Evolutionary conservation across 176 grass and related monocot genomes (phyloP).

Genomic region (Puccinellia tenuiflora): DNA sequence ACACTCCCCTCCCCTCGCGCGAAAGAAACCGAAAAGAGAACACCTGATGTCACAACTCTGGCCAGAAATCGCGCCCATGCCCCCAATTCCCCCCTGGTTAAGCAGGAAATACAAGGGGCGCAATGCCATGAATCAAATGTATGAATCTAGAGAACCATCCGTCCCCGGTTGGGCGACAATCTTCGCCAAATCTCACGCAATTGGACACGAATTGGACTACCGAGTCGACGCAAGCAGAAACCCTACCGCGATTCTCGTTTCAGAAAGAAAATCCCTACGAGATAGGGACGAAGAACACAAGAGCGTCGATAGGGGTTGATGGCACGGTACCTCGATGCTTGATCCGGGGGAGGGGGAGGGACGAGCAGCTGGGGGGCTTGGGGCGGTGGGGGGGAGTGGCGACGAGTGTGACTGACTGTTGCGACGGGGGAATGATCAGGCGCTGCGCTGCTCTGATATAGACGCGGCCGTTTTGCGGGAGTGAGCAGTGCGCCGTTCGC

Average conservation of each 20-base stretch:
- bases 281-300: background rate
- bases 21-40: background rate
- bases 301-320: background rate
- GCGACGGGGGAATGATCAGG: background rate
- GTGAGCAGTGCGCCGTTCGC: background rate
- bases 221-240: background rate
- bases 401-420: background rate
- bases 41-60: background rate
- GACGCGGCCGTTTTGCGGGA: background rate
- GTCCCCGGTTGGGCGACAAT: background rate
- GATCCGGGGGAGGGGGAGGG: background rate
- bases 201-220: background rate
- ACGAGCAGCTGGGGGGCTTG: background rate
- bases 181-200: background rate
- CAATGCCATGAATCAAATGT: background rate
- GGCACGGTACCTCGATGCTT: constrained; percentile 17
- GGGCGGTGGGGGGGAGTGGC: background rate
- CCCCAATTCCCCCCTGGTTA: background rate
- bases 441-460: background rate
- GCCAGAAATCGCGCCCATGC: background rate
- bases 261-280: background rate
- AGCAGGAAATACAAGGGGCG: background rate
- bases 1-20: background rate
- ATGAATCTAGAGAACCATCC: background rate
- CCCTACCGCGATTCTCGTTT: background rate